Percentiles rank a stretch among this genome's conserved stretches.
These are phyloP conservation scores for Tetraselmis chui DNA, from an alignment of 139 green algal genomes.

Conservation along the genomic window DNA sequence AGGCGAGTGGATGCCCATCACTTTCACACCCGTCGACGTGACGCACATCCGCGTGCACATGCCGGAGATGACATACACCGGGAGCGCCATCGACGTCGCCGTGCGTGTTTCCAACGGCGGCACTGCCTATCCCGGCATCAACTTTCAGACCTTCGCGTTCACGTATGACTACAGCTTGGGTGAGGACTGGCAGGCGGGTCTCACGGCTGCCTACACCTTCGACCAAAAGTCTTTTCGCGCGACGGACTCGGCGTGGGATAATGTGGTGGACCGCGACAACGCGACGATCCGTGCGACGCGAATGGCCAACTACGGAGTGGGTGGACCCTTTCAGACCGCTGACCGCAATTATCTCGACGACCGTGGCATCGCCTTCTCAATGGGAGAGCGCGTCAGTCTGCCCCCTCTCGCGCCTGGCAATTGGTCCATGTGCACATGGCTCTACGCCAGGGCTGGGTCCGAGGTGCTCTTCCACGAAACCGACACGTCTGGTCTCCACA, in stretches of 20 bases:
- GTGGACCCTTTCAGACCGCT: neutral
- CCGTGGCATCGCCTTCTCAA: constrained; percentile 8
- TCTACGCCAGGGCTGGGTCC: constrained; percentile 2
- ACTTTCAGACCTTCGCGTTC: constrained; percentile 5
- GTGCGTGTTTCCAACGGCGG: constrained; percentile 18
- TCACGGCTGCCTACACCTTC: constrained; percentile 11
- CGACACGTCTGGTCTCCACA: neutral
- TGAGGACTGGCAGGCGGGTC: constrained; percentile 9
- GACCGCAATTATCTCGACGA: constrained; percentile 8
- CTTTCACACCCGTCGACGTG: constrained; percentile 1
- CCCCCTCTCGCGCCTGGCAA: neutral
- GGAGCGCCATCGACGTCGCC: neutral
- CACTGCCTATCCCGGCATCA: neutral
- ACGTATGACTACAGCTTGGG: constrained; percentile 17
- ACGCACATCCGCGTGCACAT: constrained; percentile 3
- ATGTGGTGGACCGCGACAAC: constrained; percentile 5
- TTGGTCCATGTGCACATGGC: constrained; percentile 14
- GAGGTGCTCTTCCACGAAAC: constrained; percentile 8
- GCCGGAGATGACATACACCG: neutral
- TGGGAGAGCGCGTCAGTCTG: constrained; percentile 12
- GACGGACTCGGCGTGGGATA: neutral
- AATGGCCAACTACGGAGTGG: constrained; percentile 8
- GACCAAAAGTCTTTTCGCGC: neutral
- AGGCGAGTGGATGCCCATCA: neutral
- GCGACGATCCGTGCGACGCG: neutral